These are phyloP conservation scores for Penicillium sp. DNA, from an alignment of 2,329 filamentous ascomycete genomes.

Conservation along the genomic window DNA sequence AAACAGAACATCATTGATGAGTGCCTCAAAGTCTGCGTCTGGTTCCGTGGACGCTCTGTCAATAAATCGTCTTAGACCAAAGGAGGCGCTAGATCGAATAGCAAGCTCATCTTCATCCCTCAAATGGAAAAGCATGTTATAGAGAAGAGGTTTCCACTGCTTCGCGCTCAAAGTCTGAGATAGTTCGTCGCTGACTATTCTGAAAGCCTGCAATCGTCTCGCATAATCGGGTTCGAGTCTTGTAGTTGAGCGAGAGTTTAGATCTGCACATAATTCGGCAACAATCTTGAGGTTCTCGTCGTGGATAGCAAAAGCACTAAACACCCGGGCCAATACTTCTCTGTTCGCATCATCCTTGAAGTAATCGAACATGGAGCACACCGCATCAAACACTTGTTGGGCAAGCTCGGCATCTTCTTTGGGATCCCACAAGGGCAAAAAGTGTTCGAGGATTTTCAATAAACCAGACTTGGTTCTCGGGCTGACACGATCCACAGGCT, in stretches of 20 bases:
- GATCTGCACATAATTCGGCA: slow-evolving; percentile 67
- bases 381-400: slow-evolving; percentile 65
- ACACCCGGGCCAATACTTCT: slow-evolving; percentile 67
- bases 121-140: slow-evolving; percentile 87
- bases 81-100: slow-evolving; percentile 78
- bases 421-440: slow-evolving; percentile 65
- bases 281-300: slow-evolving; percentile 61
- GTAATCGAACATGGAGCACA: slow-evolving; percentile 82
- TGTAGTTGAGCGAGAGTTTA: slow-evolving; percentile 73
- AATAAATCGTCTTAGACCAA: slow-evolving; percentile 75
- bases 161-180: slow-evolving; percentile 59
- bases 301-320: slow-evolving; percentile 66
- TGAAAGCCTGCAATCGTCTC: slow-evolving; percentile 73
- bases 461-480: slow-evolving; percentile 80
- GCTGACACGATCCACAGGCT: slow-evolving; percentile 78
- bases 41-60: slow-evolving; percentile 52
- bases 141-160: slow-evolving; percentile 84
- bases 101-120: slow-evolving; percentile 84
- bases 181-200: slow-evolving; percentile 62
- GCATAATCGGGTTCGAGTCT: slow-evolving; percentile 86
- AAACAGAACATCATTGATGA: slow-evolving; percentile 65
- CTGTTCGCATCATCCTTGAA: slow-evolving; percentile 81
- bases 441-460: slow-evolving; percentile 74
- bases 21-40: slow-evolving; percentile 50
- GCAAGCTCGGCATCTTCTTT: slow-evolving; percentile 58